Evolutionary conservation across 495 filamentous ascomycete genomes (phyloP).

Genomic region (Terfezia boudieri): DNA sequence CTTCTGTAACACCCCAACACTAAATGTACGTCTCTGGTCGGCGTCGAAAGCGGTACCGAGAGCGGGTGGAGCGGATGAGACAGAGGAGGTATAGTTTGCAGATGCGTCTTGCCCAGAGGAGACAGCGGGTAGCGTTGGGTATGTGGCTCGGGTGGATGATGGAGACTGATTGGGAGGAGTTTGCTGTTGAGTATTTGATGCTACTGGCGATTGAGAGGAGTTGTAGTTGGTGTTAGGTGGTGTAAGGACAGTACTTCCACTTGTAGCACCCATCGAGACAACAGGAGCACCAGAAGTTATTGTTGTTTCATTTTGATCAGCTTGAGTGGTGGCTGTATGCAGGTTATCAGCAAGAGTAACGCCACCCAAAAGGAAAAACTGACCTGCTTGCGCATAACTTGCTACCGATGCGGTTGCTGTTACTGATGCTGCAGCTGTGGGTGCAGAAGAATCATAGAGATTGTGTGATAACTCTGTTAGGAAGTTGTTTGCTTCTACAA

Average conservation of each 20-base stretch:
- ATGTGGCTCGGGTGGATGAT: constrained; percentile 42
- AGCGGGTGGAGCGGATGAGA: constrained; percentile 45
- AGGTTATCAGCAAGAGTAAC: neutral
- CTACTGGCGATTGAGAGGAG: constrained; percentile 54
- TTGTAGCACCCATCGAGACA: constrained; percentile 21
- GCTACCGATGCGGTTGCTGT: constrained; percentile 47
- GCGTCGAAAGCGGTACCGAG: constrained; percentile 63
- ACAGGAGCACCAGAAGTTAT: constrained; percentile 16
- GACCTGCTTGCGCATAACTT: constrained; percentile 31
- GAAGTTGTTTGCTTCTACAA: constrained; percentile 77
- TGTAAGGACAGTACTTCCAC: constrained; percentile 62
- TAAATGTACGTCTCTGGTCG: constrained; percentile 64
- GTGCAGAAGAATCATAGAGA: constrained; percentile 59
- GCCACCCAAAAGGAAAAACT: neutral
- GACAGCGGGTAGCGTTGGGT: constrained; percentile 64
- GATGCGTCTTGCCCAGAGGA: constrained; percentile 33
- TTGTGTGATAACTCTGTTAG: constrained; percentile 87
- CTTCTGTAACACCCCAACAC: constrained; percentile 67
- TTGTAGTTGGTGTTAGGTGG: constrained; percentile 69
- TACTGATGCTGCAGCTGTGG: constrained; percentile 47
- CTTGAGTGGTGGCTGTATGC: neutral
- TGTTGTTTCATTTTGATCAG: neutral
- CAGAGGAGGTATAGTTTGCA: constrained; percentile 28
- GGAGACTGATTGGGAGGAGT: constrained; percentile 41
- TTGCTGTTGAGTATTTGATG: constrained; percentile 27